Conservation (phyloP, 306 rosid genomes). For the Vicia villosa region DNA sequence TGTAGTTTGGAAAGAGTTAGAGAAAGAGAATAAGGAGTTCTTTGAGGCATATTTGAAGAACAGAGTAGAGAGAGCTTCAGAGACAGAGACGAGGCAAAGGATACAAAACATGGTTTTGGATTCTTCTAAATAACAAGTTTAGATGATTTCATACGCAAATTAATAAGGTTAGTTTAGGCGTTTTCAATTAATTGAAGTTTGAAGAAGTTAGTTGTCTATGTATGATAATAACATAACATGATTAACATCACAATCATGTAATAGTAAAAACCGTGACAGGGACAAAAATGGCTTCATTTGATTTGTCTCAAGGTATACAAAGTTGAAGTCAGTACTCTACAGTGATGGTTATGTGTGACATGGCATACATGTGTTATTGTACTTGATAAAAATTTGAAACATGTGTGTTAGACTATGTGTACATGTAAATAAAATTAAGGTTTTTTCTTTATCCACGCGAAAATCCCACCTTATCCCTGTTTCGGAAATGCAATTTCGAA, state of each 20-base stretch:
- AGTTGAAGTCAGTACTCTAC: conserved; percentile 43
- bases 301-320: conserved; percentile 25
- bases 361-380: conserved; percentile 20
- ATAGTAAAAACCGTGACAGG: not conserved
- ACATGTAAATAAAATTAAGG: no score
- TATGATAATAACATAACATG: conserved; percentile 2
- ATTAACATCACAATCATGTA: not conserved
- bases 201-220: conserved; percentile 1
- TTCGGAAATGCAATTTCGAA: no score
- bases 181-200: not conserved
- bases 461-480: no score
- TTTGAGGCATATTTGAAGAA: conserved; percentile 64
- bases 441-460: no score
- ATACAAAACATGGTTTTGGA: conserved; percentile 44
- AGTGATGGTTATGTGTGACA: conserved; percentile 27
- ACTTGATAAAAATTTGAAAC: not conserved
- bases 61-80: conserved; percentile 46
- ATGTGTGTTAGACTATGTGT: not conserved
- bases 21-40: conserved; percentile 93
- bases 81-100: conserved; percentile 46
- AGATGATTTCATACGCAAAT: conserved; percentile 40
- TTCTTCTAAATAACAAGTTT: conserved; percentile 39
- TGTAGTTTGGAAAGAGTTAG: conserved; percentile 92
- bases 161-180: conserved; percentile 10
- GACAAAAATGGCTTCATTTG: conserved; percentile 31